A percentile compares a stretch with the other conserved stretches of the same genome.
Evolutionary conservation across 2,329 filamentous ascomycete genomes (phyloP).

Genomic region (Fusarium penzigii): DNA sequence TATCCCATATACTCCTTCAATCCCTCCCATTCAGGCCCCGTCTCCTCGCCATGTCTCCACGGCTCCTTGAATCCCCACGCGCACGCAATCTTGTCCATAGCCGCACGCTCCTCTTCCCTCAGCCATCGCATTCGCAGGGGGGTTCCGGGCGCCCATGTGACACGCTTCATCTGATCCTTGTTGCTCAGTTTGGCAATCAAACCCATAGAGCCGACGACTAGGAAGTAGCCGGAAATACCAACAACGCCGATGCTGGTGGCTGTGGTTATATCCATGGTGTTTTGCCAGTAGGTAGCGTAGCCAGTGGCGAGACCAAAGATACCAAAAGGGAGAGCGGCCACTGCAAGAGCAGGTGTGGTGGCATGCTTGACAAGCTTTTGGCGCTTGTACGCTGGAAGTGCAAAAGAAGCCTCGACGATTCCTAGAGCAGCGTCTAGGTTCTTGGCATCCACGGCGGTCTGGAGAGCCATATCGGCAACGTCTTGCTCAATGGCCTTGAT

Average conservation of each 20-base stretch:
- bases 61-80: constrained; percentile 90
- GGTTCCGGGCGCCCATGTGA: constrained; percentile 85
- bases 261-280: constrained; percentile 73
- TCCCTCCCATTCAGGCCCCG: constrained; percentile 85
- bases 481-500: constrained; percentile 71
- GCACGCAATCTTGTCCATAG: constrained; percentile 80
- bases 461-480: constrained; percentile 72
- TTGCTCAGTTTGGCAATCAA: constrained; percentile 81
- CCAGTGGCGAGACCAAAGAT: constrained; percentile 68
- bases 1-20: constrained; percentile 80
- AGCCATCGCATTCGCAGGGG: constrained; percentile 82
- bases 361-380: constrained; percentile 67
- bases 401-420: constrained; percentile 71
- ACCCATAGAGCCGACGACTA: constrained; percentile 78
- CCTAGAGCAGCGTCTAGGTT: constrained; percentile 77
- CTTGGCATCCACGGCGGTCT: constrained; percentile 76
- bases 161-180: constrained; percentile 93
- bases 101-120: constrained; percentile 84
- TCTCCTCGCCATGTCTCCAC: constrained; percentile 82
- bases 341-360: constrained; percentile 58
- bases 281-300: constrained; percentile 47
- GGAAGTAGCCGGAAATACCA: constrained; percentile 80
- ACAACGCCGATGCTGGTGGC: constrained; percentile 79
- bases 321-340: constrained; percentile 63
- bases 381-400: constrained; percentile 64